phyloP scores from a whole-genome alignment of 129 eudicot genomes.

The Centaurea solstitialis region DNA sequence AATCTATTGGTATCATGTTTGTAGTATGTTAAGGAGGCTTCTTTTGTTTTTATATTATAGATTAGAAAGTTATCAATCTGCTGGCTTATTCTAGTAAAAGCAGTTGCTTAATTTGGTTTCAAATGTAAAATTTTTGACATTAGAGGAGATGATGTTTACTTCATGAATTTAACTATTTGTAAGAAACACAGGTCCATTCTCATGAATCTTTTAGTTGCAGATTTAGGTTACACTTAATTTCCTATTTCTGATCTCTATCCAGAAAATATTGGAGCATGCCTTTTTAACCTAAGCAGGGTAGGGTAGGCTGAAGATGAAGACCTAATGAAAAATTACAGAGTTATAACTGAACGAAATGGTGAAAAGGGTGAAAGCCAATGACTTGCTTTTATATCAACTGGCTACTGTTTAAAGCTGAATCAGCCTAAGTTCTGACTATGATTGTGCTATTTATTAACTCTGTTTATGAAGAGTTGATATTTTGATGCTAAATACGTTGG shows the following conservation, averaged over 20 bases:
- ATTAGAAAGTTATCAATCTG: neutral
- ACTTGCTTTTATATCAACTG: neutral
- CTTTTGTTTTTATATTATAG: neutral
- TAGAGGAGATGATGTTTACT: neutral
- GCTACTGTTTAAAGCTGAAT: neutral
- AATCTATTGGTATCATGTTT: neutral
- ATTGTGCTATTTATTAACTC: neutral
- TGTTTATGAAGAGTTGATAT: neutral
- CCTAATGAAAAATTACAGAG: neutral
- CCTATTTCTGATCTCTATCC: neutral
- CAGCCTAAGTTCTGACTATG: neutral
- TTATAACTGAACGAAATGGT: neutral
- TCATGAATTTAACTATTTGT: neutral
- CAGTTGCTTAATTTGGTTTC: neutral
- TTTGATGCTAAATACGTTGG: neutral
- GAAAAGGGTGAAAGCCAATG: neutral
- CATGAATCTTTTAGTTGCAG: neutral
- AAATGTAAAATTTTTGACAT: neutral
- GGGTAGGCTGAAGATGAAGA: neutral
- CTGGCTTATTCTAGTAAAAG: neutral
- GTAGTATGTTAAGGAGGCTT: neutral
- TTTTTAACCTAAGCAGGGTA: neutral
- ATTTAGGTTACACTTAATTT: neutral
- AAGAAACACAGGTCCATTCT: neutral
- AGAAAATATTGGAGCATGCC: neutral